Conservation (phyloP, 2,329 filamentous ascomycete genomes). For the Arthrocladium fulminans region DNA sequence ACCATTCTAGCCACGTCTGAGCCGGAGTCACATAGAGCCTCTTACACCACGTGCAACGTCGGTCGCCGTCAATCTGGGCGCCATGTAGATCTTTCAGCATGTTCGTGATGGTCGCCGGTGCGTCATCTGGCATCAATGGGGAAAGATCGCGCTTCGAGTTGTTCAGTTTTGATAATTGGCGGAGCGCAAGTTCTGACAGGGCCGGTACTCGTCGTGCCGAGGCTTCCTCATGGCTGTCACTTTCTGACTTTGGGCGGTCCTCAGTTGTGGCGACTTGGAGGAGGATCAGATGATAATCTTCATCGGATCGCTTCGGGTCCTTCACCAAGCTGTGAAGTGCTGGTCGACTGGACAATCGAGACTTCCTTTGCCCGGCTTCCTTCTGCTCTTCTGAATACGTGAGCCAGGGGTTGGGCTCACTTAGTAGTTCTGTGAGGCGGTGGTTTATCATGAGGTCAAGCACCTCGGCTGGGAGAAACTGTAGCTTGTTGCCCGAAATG, state of each 20-base stretch:
- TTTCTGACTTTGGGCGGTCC: not conserved
- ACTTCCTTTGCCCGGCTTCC: not conserved
- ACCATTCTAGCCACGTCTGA: conserved; percentile 36
- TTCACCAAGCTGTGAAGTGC: not conserved
- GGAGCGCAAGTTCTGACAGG: conserved; percentile 35
- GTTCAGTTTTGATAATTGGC: conserved; percentile 29
- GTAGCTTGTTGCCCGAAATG: conserved; percentile 35
- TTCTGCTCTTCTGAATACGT: not conserved
- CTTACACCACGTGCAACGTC: conserved; percentile 34
- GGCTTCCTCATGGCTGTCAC: not conserved
- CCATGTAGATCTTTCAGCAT: conserved; percentile 30
- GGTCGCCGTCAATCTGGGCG: conserved; percentile 31
- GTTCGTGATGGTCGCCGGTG: conserved; percentile 28
- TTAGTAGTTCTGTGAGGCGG: conserved; percentile 11
- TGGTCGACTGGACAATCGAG: not conserved
- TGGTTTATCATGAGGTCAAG: conserved; percentile 29
- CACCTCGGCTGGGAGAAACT: conserved; percentile 38
- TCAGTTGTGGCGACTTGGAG: not conserved
- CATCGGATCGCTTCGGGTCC: conserved; percentile 2
- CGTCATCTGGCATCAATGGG: conserved; percentile 28
- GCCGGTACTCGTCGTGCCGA: conserved; percentile 33
- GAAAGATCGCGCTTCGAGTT: conserved; percentile 30
- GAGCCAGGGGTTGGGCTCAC: conserved; percentile 18
- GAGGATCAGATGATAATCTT: conserved; percentile 21
- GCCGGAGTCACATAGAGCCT: conserved; percentile 34